Percentiles rank a stretch among this genome's conserved stretches.
phyloP scores from a whole-genome alignment of 192 early-diverging fungal genomes.

The Allomyces javanicus region DNA sequence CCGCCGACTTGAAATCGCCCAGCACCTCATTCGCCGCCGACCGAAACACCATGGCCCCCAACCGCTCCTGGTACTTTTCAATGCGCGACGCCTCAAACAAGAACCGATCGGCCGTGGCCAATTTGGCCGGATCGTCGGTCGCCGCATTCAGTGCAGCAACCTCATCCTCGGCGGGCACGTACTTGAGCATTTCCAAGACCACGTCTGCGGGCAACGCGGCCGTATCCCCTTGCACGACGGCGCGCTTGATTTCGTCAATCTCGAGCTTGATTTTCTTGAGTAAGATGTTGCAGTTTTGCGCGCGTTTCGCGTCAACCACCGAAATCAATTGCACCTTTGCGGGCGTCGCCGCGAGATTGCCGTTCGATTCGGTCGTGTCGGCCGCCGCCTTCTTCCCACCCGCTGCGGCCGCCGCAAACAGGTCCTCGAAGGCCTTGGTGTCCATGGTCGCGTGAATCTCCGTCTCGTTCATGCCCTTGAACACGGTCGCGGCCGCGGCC shows the following conservation, averaged over 20 bases:
- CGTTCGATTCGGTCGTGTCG: too few relatives aligned
- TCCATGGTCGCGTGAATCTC: slow-evolving; percentile 15
- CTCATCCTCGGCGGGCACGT: background rate
- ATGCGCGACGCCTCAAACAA: slow-evolving; percentile 1
- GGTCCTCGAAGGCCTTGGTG: background rate
- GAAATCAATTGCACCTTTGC: background rate
- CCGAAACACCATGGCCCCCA: background rate
- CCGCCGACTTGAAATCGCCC: background rate
- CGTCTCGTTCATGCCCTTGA: slow-evolving; percentile 20
- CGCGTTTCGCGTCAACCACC: background rate
- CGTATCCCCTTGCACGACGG: background rate
- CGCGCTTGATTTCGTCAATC: background rate
- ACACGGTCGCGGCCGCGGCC: slow-evolving; percentile 26
- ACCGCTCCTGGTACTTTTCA: slow-evolving; percentile 1
- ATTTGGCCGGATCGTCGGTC: background rate
- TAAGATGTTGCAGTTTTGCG: slow-evolving; percentile 3
- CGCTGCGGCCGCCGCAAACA: background rate
- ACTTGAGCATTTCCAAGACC: background rate
- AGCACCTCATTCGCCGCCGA: background rate
- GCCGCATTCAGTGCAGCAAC: background rate
- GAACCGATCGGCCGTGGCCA: background rate
- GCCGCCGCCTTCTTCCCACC: too few relatives aligned
- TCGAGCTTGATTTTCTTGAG: slow-evolving; percentile 1
- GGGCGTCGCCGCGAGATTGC: too few relatives aligned
- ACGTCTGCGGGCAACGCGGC: background rate